A percentile compares a stretch with the other conserved stretches of the same genome.
Evolutionary conservation across 371 early-diverging fungal genomes (phyloP).

Genomic region (Mortierella sp.): DNA sequence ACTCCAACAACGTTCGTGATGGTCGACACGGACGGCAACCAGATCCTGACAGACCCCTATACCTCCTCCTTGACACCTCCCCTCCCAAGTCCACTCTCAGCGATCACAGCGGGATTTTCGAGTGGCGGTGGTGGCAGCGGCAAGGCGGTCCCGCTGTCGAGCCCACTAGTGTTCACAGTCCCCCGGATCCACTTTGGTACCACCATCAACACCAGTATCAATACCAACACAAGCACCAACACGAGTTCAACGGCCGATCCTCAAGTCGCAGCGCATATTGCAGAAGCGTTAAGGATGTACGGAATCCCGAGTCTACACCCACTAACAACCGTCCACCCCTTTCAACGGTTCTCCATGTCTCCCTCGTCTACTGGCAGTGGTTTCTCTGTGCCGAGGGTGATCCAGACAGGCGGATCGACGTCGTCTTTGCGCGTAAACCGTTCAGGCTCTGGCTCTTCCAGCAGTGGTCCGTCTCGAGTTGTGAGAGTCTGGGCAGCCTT

Average conservation of each 20-base stretch:
- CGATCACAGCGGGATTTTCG: background rate
- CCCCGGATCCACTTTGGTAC: background rate
- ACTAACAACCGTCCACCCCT: background rate
- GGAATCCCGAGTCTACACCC: background rate
- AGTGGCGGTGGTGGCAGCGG: background rate
- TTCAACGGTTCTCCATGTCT: background rate
- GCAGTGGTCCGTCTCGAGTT: background rate
- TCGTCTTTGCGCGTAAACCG: too few relatives aligned
- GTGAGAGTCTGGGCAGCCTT: background rate
- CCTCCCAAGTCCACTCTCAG: background rate
- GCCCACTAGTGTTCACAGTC: background rate
- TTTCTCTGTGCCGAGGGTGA: too few relatives aligned
- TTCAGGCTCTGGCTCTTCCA: background rate
- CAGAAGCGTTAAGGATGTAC: background rate
- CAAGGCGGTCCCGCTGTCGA: background rate
- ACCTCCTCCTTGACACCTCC: background rate
- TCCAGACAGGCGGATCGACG: too few relatives aligned
- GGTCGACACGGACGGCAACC: background rate
- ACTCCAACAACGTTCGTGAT: constrained; percentile 1
- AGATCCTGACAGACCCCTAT: constrained; percentile 6
- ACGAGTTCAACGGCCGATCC: background rate
- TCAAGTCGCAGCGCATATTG: background rate
- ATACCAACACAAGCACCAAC: too few relatives aligned
- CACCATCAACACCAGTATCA: background rate
- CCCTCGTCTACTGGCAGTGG: background rate